Evolutionary conservation across 2,329 filamentous ascomycete species (phyloP).

Genomic region (Dissoconium aciculare): DNA sequence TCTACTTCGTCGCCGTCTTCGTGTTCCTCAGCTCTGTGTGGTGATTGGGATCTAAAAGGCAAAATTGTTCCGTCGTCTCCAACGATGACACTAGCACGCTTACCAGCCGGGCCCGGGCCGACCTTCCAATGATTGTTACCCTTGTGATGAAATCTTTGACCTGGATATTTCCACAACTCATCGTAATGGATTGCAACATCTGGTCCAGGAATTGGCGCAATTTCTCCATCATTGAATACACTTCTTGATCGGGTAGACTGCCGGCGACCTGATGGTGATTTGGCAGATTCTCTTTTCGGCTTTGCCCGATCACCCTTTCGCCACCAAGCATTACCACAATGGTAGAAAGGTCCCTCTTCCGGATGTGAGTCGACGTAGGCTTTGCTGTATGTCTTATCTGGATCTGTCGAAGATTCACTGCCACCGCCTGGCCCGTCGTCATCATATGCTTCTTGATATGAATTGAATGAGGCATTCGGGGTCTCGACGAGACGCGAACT

Average conservation of each 20-base stretch:
- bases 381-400: constrained; percentile 15
- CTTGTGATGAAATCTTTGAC: constrained; percentile 17
- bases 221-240: constrained; percentile 2
- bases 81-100: constrained; percentile 11
- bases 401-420: constrained; percentile 6
- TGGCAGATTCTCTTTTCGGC: constrained; percentile 1
- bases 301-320: constrained; percentile 12
- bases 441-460: constrained; percentile 6
- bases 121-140: constrained; percentile 21
- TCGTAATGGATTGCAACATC: constrained; percentile 11
- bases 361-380: constrained; percentile 16
- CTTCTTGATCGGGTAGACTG: background rate
- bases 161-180: constrained; percentile 13
- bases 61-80: constrained; percentile 2
- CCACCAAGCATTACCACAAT: constrained; percentile 18
- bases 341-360: constrained; percentile 18
- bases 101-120: constrained; percentile 14
- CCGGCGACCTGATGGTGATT: background rate
- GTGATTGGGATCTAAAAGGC: background rate
- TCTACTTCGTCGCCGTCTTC: background rate
- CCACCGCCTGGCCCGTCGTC: constrained; percentile 3
- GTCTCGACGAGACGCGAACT: constrained; percentile 11
- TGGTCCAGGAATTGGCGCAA: constrained; percentile 5
- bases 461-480: constrained; percentile 2
- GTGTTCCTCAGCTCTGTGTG: background rate